Evolutionary conservation across 2,329 filamentous ascomycete species (phyloP).

Genomic region (Exserohilum rostratum): DNA sequence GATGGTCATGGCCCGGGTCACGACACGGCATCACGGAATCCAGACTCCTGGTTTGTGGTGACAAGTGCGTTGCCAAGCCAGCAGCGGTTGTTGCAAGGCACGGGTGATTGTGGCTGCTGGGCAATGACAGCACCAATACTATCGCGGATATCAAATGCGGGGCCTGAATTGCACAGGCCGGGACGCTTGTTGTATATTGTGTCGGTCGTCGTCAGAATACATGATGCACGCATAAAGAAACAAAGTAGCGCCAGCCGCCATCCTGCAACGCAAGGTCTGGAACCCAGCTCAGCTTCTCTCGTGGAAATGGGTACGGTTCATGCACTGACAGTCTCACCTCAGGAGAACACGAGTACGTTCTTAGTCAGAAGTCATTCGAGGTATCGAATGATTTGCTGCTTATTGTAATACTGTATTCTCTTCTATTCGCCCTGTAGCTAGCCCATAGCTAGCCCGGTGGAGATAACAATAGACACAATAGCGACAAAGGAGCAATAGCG

Average conservation of each 20-base stretch:
- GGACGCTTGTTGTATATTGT: not conserved
- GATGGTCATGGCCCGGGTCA: not conserved
- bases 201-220: not conserved
- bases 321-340: too few species aligned
- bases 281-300: too few species aligned
- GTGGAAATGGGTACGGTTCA: too few species aligned
- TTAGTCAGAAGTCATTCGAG: not conserved
- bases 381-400: not conserved
- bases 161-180: not conserved
- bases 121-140: not conserved
- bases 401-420: not conserved
- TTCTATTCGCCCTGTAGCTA: not conserved
- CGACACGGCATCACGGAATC: not conserved
- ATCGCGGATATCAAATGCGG: not conserved
- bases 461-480: not conserved
- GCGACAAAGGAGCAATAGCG: not conserved
- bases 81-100: constrained; percentile 1
- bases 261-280: not conserved
- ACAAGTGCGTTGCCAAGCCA: constrained; percentile 12
- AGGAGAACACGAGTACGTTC: too few species aligned
- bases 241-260: not conserved
- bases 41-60: constrained; percentile 16
- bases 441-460: not conserved
- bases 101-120: not conserved
- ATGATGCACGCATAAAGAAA: not conserved